A percentile compares a stretch with the other conserved stretches of the same genome.
Evolutionary conservation across 495 filamentous ascomycete species (phyloP).

Genomic region (Aspergillus wentii): DNA sequence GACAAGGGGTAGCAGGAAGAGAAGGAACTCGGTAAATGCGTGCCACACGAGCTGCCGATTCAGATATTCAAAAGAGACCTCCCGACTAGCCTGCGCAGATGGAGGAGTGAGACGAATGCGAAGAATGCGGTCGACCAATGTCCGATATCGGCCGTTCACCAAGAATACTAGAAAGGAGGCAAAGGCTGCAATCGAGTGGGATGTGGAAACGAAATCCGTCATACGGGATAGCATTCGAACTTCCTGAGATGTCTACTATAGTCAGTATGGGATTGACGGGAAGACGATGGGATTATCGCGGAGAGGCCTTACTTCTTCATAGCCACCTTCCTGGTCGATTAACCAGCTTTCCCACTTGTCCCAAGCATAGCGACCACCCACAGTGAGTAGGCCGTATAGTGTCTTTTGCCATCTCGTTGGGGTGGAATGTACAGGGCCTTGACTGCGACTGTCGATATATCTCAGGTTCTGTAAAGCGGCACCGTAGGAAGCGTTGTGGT

Average conservation of each 20-base stretch:
- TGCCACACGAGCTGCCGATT: slow-evolving; percentile 99
- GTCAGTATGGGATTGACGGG: slow-evolving; percentile 10
- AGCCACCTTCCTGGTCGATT: slow-evolving; percentile 65
- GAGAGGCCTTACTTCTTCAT: slow-evolving; percentile 48
- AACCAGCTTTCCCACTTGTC: slow-evolving; percentile 86
- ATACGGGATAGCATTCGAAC: slow-evolving; percentile 60
- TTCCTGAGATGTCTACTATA: slow-evolving; percentile 37
- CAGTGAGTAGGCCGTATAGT: slow-evolving; percentile 77
- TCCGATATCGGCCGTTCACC: slow-evolving; percentile 84
- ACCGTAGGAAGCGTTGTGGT: slow-evolving; percentile 91
- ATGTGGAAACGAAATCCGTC: slow-evolving; percentile 61
- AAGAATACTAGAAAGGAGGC: slow-evolving; percentile 86
- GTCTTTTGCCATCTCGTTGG: slow-evolving; percentile 76
- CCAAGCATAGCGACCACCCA: slow-evolving; percentile 86
- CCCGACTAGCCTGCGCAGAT: slow-evolving; percentile 73
- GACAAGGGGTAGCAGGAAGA: slow-evolving; percentile 91
- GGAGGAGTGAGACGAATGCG: slow-evolving; percentile 81
- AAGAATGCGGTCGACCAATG: slow-evolving; percentile 80
- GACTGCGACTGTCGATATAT: slow-evolving; percentile 78
- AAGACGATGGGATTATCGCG: not conserved
- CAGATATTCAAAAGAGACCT: slow-evolving; percentile 95
- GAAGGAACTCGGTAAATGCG: slow-evolving; percentile 94
- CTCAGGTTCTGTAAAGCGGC: slow-evolving; percentile 86
- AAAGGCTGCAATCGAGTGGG: slow-evolving; percentile 76
- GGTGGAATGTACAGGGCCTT: slow-evolving; percentile 52